These are phyloP conservation scores for Cryptococcus sp. DNA, from an alignment of 1,284 basidiomycete genomes.

Conservation along the genomic window DNA sequence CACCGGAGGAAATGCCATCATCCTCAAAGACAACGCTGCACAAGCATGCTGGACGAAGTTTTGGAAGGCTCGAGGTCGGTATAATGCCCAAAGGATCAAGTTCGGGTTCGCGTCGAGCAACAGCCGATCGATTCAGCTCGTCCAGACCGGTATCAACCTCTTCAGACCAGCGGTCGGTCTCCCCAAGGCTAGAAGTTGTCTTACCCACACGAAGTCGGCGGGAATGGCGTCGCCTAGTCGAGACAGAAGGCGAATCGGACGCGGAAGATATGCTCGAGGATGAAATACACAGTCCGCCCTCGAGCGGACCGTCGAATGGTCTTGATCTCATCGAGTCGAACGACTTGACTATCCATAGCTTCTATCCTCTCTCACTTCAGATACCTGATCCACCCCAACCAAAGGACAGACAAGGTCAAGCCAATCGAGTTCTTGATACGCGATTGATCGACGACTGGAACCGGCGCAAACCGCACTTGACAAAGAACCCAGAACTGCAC, in stretches of 20 bases:
- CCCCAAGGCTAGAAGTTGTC: slow-evolving; percentile 4
- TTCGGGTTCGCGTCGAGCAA: neutral
- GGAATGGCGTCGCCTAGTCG: slow-evolving; percentile 9
- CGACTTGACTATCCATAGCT: slow-evolving; percentile 4
- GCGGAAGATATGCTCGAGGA: slow-evolving; percentile 12
- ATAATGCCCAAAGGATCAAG: too few species aligned
- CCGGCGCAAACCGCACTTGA: slow-evolving; percentile 7
- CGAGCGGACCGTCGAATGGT: slow-evolving; percentile 9
- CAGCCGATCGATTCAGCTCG: neutral
- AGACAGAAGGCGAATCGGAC: slow-evolving; percentile 15
- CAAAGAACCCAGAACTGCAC: slow-evolving; percentile 29
- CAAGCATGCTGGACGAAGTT: neutral
- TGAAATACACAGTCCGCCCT: slow-evolving; percentile 1
- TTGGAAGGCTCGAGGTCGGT: neutral
- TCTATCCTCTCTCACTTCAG: neutral
- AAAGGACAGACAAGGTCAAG: slow-evolving; percentile 21
- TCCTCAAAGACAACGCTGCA: neutral
- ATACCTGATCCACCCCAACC: slow-evolving; percentile 24
- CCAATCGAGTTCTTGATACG: slow-evolving; percentile 23
- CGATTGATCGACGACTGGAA: slow-evolving; percentile 30
- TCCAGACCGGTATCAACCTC: neutral
- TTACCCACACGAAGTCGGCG: slow-evolving; percentile 9
- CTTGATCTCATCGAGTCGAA: slow-evolving; percentile 7
- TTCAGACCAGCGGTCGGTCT: neutral
- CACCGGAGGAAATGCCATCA: slow-evolving; percentile 7